These are phyloP conservation scores for Achlya hypogyna DNA, from an alignment of 352 stramenopile genomes.

Conservation along the genomic window DNA sequence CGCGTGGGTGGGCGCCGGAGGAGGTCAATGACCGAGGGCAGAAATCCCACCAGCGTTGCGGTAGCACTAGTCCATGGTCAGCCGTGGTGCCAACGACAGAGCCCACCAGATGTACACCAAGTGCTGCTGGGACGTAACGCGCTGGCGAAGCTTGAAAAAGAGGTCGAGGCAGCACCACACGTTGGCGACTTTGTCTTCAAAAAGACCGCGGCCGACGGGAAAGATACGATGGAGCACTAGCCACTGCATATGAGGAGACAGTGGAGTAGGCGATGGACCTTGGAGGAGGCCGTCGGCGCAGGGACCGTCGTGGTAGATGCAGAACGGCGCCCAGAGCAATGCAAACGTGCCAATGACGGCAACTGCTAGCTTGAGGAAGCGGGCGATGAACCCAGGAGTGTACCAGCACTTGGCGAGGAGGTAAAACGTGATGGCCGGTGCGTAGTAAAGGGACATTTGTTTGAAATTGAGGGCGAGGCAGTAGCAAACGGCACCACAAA, in stretches of 20 bases:
- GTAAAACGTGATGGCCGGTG: constrained; percentile 88
- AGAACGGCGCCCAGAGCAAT: constrained; percentile 88
- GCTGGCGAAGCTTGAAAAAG: constrained; percentile 54
- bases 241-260: not conserved
- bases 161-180: constrained; percentile 92
- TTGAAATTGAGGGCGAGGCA: constrained; percentile 97
- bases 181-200: constrained; percentile 98
- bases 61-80: constrained; percentile 35
- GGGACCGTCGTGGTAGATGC: constrained; percentile 39
- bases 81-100: not conserved
- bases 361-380: constrained; percentile 62
- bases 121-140: constrained; percentile 30
- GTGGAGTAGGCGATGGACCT: constrained; percentile 26
- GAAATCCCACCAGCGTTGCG: constrained; percentile 77
- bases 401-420: constrained; percentile 86
- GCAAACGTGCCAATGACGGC: constrained; percentile 87
- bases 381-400: constrained; percentile 26
- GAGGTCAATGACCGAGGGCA: constrained; percentile 74
- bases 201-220: constrained; percentile 92
- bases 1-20: constrained; percentile 55
- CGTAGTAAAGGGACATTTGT: constrained; percentile 99
- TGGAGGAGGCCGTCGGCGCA: constrained; percentile 58
- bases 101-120: constrained; percentile 71
- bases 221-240: constrained; percentile 91
- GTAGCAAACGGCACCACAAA: constrained; percentile 81